Base-by-base conservation (phyloP, 306 rosid genomes). In the Pachyrhizus erosus region DNA sequence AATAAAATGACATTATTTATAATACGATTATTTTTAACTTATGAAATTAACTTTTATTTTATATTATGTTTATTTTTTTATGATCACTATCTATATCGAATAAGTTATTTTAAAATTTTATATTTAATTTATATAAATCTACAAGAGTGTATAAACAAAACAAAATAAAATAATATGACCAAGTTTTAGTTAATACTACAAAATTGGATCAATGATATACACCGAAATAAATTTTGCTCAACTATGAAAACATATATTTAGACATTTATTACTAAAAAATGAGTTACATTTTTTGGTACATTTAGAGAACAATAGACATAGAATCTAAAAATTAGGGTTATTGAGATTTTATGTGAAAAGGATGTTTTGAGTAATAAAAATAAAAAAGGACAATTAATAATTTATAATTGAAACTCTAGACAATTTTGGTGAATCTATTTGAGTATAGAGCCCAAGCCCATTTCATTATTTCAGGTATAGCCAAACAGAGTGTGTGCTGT, bases 401-500 rank as follows among this genome's bases (percentile, higher is more conserved):
- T 42, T 42, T 7, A 9, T 9, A 6, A 40, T 40, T 40, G 45
- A 2, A 40, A 5, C n/a, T n/a, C n/a, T 7, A 4, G 7, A 8
- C 9, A 7, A 6, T 40, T 40, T 11, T 17, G 8, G 24, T n/a
- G 11, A 52, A 21, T 18, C 2, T 31, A 34, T 64, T 13, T 62
- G 40, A 27, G 29, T 62, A 29, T 7, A 66, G 72, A 11, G 37
- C 55, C 40, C 37, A 24, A 31, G 66, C 78, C 66, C 66, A 52
- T 31, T 0, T 9, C 9, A 70, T 24, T 21, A 14, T 21, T 18
- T 43, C 54, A 6, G 48, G 73, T 20, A 34, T 57, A 69, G 82
- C 78, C 87, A 75, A 84, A 84, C 87, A 84, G 20, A 11, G 21
- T 1, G 7, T 1, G 20, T 33, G 15, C 46, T 52, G 5, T 0